phyloP scores from a whole-genome alignment of 441 rosid species.

The Francoa sonchifolia region DNA sequence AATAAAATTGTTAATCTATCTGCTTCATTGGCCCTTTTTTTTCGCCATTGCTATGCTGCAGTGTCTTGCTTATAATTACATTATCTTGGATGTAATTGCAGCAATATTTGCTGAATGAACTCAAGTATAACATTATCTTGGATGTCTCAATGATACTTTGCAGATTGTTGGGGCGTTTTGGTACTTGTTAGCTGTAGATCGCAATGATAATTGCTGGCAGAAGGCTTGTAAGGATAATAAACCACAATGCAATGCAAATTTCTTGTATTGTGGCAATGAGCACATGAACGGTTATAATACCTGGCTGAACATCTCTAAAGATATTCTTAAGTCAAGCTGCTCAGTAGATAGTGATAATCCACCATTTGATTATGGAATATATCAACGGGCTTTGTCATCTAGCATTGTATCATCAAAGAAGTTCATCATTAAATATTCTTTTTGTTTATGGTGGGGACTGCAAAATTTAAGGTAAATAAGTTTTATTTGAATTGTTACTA shows the following conservation, averaged over 20 bases:
- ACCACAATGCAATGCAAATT: conserved; percentile 26
- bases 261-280: conserved; percentile 68
- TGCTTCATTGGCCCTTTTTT: too few species aligned
- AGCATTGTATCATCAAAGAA: conserved; percentile 57
- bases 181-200: conserved; percentile 80
- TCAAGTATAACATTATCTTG: too few species aligned
- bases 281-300: conserved; percentile 25
- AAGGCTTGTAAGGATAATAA: conserved; percentile 21
- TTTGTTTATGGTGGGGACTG: conserved; percentile 97
- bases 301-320: conserved; percentile 29
- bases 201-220: conserved; percentile 78
- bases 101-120: neutral
- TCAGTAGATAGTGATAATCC: conserved; percentile 22
- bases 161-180: conserved; percentile 96
- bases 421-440: conserved; percentile 67
- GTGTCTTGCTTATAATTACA: neutral
- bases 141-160: conserved; percentile 14
- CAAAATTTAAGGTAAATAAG: conserved; percentile 74
- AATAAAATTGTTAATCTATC: neutral
- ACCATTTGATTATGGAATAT: conserved; percentile 77
- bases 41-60: too few species aligned
- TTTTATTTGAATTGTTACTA: conserved; percentile 1
- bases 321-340: conserved; percentile 30
- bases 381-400: conserved; percentile 46
- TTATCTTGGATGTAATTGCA: neutral